Evolutionary conservation across 257 asterid genomes (phyloP).

Genomic region (Lavandula angustifolia): DNA sequence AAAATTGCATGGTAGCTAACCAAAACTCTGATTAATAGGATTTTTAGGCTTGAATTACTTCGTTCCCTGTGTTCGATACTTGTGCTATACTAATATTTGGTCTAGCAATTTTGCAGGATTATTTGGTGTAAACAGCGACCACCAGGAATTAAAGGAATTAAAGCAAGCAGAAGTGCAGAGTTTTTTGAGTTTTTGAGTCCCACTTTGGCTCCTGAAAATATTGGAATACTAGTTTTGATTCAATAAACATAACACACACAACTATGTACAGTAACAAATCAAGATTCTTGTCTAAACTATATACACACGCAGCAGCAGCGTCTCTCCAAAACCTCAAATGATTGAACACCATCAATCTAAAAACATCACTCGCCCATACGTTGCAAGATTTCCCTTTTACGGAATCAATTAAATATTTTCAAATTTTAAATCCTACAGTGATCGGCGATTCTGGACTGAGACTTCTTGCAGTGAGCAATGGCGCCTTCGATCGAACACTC

Average conservation of each 20-base stretch:
- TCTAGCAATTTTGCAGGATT: too few relatives aligned
- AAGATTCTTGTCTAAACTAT: constrained; percentile 11
- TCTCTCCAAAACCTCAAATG: constrained; percentile 1
- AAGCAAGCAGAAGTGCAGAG: constrained; percentile 21
- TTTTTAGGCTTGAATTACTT: too few relatives aligned
- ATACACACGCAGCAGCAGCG: not conserved
- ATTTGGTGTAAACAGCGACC: too few relatives aligned
- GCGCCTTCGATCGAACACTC: constrained; percentile 83
- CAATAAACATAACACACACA: constrained; percentile 7
- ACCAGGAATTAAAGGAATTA: too few relatives aligned
- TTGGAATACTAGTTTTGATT: constrained; percentile 19
- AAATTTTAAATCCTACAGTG: too few relatives aligned
- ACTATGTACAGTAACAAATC: constrained; percentile 15
- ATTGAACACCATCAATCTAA: not conserved
- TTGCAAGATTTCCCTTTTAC: too few relatives aligned
- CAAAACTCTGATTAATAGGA: too few relatives aligned
- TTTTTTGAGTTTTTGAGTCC: constrained; percentile 12
- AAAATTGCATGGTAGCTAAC: too few relatives aligned
- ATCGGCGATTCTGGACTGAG: constrained; percentile 43
- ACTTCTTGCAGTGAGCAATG: constrained; percentile 84
- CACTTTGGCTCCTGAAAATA: constrained; percentile 31
- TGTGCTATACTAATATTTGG: too few relatives aligned
- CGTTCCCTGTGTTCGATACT: too few relatives aligned
- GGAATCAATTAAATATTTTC: too few relatives aligned
- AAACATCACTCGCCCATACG: too few relatives aligned